Percentiles rank a stretch among this genome's conserved stretches.
phyloP scores from a whole-genome alignment of 2,329 filamentous ascomycete species.

The Colletotrichum phormii region DNA sequence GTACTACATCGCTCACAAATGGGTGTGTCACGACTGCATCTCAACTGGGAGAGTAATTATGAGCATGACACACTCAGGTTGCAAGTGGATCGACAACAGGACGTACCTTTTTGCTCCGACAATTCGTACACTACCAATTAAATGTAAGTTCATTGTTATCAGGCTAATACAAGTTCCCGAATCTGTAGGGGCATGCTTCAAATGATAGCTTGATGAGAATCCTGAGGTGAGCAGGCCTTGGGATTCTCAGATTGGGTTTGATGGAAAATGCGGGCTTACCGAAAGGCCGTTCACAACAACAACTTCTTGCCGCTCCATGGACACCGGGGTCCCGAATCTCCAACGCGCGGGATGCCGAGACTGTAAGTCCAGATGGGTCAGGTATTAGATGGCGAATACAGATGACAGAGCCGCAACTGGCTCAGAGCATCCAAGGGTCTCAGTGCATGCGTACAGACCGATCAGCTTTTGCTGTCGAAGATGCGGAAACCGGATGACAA shows the following conservation, averaged over 20 bases:
- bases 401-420: not conserved
- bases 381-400: not conserved
- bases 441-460: not conserved
- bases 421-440: not conserved
- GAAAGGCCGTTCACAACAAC: constrained; percentile 28
- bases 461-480: not conserved
- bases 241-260: not conserved
- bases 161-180: not conserved
- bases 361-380: not conserved
- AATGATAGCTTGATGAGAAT: constrained; percentile 17
- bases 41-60: constrained; percentile 36
- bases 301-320: constrained; percentile 19
- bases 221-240: not conserved
- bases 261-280: constrained; percentile 14
- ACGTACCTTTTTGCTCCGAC: constrained; percentile 27
- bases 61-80: not conserved
- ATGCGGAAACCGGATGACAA: not conserved
- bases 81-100: not conserved
- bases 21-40: constrained; percentile 45
- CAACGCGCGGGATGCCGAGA: not conserved
- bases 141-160: not conserved
- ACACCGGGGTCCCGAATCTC: not conserved
- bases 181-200: not conserved
- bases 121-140: constrained; percentile 20
- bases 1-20: constrained; percentile 42